phyloP scores from a whole-genome alignment of 805 yeast genomes.

The Soucietia sequanensis region DNA sequence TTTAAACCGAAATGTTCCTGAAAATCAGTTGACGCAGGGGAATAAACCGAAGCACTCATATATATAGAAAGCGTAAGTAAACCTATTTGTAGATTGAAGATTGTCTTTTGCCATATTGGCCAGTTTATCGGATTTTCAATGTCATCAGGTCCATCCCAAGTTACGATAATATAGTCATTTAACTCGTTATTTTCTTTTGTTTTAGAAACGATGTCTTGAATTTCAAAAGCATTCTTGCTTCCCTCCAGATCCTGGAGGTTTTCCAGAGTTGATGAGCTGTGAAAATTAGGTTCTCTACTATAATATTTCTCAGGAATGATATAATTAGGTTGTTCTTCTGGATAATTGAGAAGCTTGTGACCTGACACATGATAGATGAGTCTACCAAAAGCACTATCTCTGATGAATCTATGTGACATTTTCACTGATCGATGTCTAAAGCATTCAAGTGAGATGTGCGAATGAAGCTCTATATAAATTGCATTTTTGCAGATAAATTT shows the following conservation, averaged over 20 bases:
- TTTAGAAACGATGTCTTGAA: not conserved
- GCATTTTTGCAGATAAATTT: no score
- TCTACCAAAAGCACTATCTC: slow-evolving; percentile 25
- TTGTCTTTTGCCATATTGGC: slow-evolving; percentile 35
- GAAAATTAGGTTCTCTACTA: not conserved
- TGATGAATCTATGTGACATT: slow-evolving; percentile 13
- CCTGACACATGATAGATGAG: slow-evolving; percentile 23
- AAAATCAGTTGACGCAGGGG: slow-evolving; percentile 47
- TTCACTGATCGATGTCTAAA: no score
- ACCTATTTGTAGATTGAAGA: slow-evolving; percentile 36
- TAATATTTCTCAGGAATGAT: slow-evolving; percentile 24
- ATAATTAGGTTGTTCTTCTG: slow-evolving; percentile 26
- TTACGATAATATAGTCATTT: slow-evolving; percentile 14
- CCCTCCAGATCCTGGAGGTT: not conserved
- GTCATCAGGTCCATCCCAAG: slow-evolving; percentile 39
- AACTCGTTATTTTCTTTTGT: not conserved
- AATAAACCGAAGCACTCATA: slow-evolving; percentile 50
- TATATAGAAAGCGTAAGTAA: slow-evolving; percentile 48
- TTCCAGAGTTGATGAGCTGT: not conserved
- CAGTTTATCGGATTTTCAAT: slow-evolving; percentile 54
- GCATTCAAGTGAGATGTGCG: no score
- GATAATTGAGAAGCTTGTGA: slow-evolving; percentile 17
- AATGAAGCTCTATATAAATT: no score
- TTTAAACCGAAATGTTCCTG: slow-evolving; percentile 43
- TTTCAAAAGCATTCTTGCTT: not conserved